Evolutionary conservation across 768 basidiomycete species (phyloP), one percentile per base, ranked within the genome.

Genomic region (Termitomyces bulborhizus): DNA sequence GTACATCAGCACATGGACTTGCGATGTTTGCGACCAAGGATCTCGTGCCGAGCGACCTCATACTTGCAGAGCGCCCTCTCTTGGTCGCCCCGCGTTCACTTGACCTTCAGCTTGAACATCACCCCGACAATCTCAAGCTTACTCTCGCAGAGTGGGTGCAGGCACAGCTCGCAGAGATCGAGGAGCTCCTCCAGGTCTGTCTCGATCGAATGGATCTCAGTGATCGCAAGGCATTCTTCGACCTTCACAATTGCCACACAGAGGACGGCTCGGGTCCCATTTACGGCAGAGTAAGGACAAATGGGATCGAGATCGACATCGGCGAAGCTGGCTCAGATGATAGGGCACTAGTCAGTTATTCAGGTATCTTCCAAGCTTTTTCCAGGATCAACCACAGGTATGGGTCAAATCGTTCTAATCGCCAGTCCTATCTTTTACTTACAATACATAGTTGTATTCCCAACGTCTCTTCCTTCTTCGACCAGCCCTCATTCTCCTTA

Each of bases 1-100:
- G 46, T 26, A 41, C 52, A 18, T 44, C 56, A 0, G n/a, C 27
- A 7, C 39, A 48, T 21, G 73, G 75, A 0, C 36, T 56, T 11
- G 73, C 71, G 4, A 60, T 72, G 31, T 64, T 73, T n/a, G 39
- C 39, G n/a, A 40, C n/a, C 7, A 40, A 40, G 39, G 53, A 64
- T 18, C 61, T 74, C 48, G 57, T 60, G 29, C 37, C 53, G 5
- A 69, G 68, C 45, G 70, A 71, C 8, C 55, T 72, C 16, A 68
- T 76, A 44, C 57, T 73, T 7, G 60, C 58, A 12, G 74, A 77
- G 48, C 71, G 74, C 3, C 73, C 74, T 41, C 37, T 40, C 4
- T 16, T 40, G 16, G 24, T 18, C 24, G 8, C 16, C 16, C 46
- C 46, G 11, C 12, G 4, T 15, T 13, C 6, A 43, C 4, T 43